A percentile compares a stretch with the other conserved stretches of the same genome.
Conservation (phyloP, 352 stramenopile genomes). For the Hyaloperonospora brassicae region DNA sequence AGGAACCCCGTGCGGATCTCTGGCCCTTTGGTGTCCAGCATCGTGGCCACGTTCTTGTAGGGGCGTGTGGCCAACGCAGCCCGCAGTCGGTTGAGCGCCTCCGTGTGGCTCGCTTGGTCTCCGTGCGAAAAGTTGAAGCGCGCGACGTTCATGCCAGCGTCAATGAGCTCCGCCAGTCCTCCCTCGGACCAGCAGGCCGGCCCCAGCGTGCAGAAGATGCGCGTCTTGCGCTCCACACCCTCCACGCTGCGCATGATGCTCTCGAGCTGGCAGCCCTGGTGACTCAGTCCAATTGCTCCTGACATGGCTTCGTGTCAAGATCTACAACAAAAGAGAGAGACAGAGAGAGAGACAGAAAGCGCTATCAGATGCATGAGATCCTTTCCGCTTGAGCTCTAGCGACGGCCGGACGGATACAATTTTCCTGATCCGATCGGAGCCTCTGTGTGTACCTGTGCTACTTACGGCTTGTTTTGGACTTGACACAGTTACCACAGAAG, state of each 20-base stretch:
- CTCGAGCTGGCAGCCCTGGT: slow-evolving; percentile 32
- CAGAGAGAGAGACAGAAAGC: too few species aligned
- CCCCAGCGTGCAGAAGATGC: slow-evolving; percentile 89
- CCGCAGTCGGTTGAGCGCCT: slow-evolving; percentile 60
- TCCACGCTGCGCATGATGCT: slow-evolving; percentile 27
- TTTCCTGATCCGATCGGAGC: too few species aligned
- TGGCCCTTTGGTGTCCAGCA: slow-evolving; percentile 95
- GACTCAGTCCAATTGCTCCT: slow-evolving; percentile 25
- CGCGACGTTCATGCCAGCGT: slow-evolving; percentile 94
- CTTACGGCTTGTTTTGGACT: too few species aligned
- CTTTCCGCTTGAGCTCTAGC: too few species aligned
- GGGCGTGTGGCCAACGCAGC: slow-evolving; percentile 50
- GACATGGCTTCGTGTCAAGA: slow-evolving; percentile 11
- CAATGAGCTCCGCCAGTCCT: slow-evolving; percentile 83
- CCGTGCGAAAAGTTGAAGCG: slow-evolving; percentile 99
- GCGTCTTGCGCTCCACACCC: slow-evolving; percentile 63
- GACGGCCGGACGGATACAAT: too few species aligned
- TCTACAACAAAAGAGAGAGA: too few species aligned
- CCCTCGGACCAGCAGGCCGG: slow-evolving; percentile 91
- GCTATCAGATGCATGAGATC: too few species aligned
- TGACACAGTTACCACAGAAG: too few species aligned
- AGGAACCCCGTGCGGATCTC: slow-evolving; percentile 93
- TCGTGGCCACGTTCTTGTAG: slow-evolving; percentile 81
- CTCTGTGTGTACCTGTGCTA: too few species aligned
- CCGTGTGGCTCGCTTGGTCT: slow-evolving; percentile 84